Evolutionary conservation across 768 basidiomycete genomes (phyloP), one percentile per base, ranked within the genome.

Genomic region (Hirschioporus abietinus): DNA sequence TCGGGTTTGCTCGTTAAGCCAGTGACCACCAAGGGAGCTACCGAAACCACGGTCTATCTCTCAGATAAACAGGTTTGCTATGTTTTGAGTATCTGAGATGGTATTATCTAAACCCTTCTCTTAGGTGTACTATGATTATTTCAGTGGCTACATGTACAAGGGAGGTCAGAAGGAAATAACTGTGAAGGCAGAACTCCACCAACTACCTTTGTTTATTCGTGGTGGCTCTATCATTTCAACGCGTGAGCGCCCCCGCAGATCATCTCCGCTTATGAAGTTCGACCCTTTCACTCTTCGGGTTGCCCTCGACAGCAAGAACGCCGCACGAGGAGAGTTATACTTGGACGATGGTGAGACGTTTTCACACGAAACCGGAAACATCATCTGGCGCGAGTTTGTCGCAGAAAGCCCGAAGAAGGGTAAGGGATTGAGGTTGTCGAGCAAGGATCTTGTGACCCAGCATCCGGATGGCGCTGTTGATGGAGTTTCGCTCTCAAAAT

Each of bases 121-220:
- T 2, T 70, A 93, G 89, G 88, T 95, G 7, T 99, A 97, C 81
- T 99, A 99, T 73, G 88, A 98, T 79, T 99, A 98, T 78, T 92
- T 95, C 81, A 86, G 85, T 36, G 78, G 87, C 72, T 74, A 82
- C 20, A 80, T 87, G 58, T 88, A 94, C 78, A 88, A 84, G 42
- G 90, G 92, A 5, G 73, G 86, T 1, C 89, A 91, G 68, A 88
- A 86, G 68, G 74, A 81, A 63, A 79, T 97, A 73, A 91, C 87
- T 1, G 84, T 97, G n/a, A 80, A 89, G 0, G 90, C 95, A 0
- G 92, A 86, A 0, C 82, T 99, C 15, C 80, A 90, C 69, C 86
- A 91, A 69, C 80, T 95, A 60, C 97, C 97, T 1, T 79, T 98
- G 36, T 85, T 96, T 74, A 80, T 96, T 64, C 94, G 91, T 34